These are phyloP conservation scores for Penicillium chermesinum DNA, from an alignment of 495 filamentous ascomycete species.

Conservation along the genomic window DNA sequence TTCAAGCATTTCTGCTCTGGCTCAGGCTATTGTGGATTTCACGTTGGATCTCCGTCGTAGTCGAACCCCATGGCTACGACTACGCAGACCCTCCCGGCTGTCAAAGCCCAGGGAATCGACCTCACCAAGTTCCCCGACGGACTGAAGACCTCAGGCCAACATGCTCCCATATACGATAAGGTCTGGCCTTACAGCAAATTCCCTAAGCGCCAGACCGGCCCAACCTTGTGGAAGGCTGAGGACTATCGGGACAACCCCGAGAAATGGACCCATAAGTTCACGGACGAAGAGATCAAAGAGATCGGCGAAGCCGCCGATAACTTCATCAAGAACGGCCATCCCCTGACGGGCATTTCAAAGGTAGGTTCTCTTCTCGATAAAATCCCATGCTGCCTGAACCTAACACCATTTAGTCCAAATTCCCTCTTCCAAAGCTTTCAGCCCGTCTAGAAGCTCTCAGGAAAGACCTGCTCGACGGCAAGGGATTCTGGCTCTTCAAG, in stretches of 20 bases:
- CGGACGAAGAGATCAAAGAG: conserved; percentile 60
- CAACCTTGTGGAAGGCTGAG: conserved; percentile 72
- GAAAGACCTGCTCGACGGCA: conserved; percentile 71
- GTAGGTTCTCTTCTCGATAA: conserved; percentile 16
- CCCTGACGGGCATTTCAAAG: conserved; percentile 72
- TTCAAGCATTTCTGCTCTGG: not conserved
- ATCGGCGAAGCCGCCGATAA: conserved; percentile 61
- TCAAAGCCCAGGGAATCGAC: conserved; percentile 9
- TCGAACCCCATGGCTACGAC: conserved; percentile 15
- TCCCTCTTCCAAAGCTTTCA: conserved; percentile 60
- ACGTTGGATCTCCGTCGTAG: not conserved
- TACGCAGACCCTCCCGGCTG: conserved; percentile 3
- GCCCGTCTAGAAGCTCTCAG: conserved; percentile 52
- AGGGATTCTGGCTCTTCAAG: conserved; percentile 88
- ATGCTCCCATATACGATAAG: conserved; percentile 62
- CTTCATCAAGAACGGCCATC: conserved; percentile 56
- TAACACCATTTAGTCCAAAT: conserved; percentile 24
- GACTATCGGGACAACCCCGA: conserved; percentile 66
- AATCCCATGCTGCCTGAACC: not conserved
- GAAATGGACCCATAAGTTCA: conserved; percentile 72
- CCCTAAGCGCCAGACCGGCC: conserved; percentile 66
- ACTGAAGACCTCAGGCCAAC: conserved; percentile 72
- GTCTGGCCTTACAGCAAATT: conserved; percentile 67
- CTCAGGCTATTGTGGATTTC: not conserved
- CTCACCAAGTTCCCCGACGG: conserved; percentile 48